Percentiles rank a stretch among this genome's conserved stretches.
These are phyloP conservation scores for Rhododendron kiyosumense DNA, from an alignment of 148 eudicot genomes.

Conservation along the genomic window DNA sequence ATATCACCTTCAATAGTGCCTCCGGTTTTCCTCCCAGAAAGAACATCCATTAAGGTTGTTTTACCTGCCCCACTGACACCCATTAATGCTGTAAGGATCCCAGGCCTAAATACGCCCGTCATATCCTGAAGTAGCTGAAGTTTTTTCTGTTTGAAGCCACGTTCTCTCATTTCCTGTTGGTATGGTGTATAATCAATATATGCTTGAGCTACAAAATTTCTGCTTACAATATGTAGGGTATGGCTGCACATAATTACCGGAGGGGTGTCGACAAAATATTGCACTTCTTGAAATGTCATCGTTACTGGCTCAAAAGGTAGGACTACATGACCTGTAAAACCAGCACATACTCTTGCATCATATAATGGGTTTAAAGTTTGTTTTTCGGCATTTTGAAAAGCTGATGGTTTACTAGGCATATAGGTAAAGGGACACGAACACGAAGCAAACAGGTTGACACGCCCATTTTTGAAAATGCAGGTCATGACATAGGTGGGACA, in stretches of 20 bases:
- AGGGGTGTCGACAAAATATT: constrained; percentile 31
- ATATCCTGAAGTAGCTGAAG: constrained; percentile 25
- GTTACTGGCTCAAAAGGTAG: constrained; percentile 30
- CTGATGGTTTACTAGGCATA: neutral
- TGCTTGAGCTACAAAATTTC: neutral
- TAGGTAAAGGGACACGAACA: neutral
- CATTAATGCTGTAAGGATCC: constrained; percentile 36
- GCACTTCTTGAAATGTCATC: constrained; percentile 25
- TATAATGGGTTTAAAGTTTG: neutral
- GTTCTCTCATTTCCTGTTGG: constrained; percentile 25
- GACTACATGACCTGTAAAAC: constrained; percentile 16
- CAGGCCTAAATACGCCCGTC: constrained; percentile 28
- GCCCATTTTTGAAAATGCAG: neutral
- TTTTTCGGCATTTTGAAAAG: neutral
- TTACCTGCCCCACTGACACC: constrained; percentile 43
- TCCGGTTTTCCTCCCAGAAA: constrained; percentile 31
- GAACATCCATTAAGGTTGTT: constrained; percentile 36
- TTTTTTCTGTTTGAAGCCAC: constrained; percentile 12
- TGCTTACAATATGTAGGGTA: neutral
- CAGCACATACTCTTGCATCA: constrained; percentile 1
- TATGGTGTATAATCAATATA: neutral
- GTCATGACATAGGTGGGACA: neutral
- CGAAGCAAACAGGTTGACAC: neutral
- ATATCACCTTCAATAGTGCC: constrained; percentile 33
- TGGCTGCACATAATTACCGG: constrained; percentile 17